Evolutionary conservation across 2,329 filamentous ascomycete species (phyloP), one percentile per base, ranked within the genome.

Genomic region (Colletotrichum chrysophilum): DNA sequence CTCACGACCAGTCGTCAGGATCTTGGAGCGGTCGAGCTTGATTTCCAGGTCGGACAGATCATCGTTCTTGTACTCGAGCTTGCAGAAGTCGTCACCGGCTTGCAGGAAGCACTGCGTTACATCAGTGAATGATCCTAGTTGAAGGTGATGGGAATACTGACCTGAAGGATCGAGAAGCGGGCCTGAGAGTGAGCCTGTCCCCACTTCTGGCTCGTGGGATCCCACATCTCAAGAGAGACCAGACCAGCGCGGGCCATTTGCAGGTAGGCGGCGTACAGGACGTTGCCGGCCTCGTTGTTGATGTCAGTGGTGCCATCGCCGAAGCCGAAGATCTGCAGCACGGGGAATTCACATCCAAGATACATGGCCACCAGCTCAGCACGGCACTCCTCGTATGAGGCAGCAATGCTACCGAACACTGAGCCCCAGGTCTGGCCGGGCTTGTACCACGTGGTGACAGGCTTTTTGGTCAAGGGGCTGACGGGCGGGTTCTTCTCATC

Each of bases 311-410:
- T 90, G 24, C 96, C 96, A 79, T 97, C 91, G 32, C 96, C 96
- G 76, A 96, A 97, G 30, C 96, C 96, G 80, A 98, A 98, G 81
- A 98, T 96, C 83, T 96, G 91, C 24, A 98, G 90, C 66, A 97
- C 95, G 13, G 92, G 90, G 82, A 98, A 98, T 81, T 98, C 96
- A 85, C 96, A 98, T 81, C 74, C 70, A 70, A 98, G 88, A 56
- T 93, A 93, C 96, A 98, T 98, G 67, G 96, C 96, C 13, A 98
- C 96, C 80, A 96, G 94, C 84, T 98, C 96, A 6, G 96, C 96
- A 71, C 96, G 93, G 84, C 96, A 98, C 85, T 98, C 96, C 85
- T 98, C 96, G 81, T 98, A 98, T 18, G 93, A 95, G 5, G 94
- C 95, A 48, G 96, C 95, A 78, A 97, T 92, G 76, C 94, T 92